phyloP scores from a whole-genome alignment of 2,329 filamentous ascomycete species.

The Uncinocarpus reesii region DNA sequence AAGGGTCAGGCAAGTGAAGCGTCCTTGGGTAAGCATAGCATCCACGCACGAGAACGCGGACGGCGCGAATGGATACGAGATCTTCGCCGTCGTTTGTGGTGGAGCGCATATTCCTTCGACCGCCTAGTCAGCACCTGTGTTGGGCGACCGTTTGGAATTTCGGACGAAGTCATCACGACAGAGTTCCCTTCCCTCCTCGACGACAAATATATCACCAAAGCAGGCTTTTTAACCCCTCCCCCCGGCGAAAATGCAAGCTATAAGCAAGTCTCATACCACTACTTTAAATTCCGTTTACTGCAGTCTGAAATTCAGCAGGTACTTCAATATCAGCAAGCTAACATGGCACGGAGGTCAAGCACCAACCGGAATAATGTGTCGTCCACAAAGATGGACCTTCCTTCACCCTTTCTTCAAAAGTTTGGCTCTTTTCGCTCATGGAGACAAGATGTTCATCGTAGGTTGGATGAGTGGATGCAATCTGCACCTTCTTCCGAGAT shows the following conservation, averaged over 20 bases:
- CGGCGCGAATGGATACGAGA: slow-evolving; percentile 77
- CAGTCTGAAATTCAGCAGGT: slow-evolving; percentile 95
- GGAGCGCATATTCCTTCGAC: slow-evolving; percentile 93
- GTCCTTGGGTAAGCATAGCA: slow-evolving; percentile 23
- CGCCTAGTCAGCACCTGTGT: slow-evolving; percentile 92
- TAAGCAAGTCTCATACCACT: slow-evolving; percentile 84
- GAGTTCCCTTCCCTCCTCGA: slow-evolving; percentile 85
- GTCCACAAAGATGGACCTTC: slow-evolving; percentile 66
- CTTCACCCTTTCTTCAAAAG: slow-evolving; percentile 72
- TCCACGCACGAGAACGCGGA: slow-evolving; percentile 49
- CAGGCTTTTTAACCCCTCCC: slow-evolving; percentile 57
- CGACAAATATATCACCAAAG: slow-evolving; percentile 74
- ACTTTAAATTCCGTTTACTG: slow-evolving; percentile 75
- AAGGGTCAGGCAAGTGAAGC: slow-evolving; percentile 1
- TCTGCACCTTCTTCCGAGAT: slow-evolving; percentile 65
- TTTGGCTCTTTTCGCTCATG: slow-evolving; percentile 82
- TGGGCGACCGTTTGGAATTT: slow-evolving; percentile 83
- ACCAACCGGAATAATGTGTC: slow-evolving; percentile 53
- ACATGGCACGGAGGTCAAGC: slow-evolving; percentile 58
- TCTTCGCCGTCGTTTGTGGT: slow-evolving; percentile 78
- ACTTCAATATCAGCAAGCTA: slow-evolving; percentile 80
- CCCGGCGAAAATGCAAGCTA: slow-evolving; percentile 62
- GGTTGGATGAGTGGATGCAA: slow-evolving; percentile 77
- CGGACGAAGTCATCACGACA: slow-evolving; percentile 92
- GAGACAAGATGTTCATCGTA: slow-evolving; percentile 75